Conservation (phyloP, 352 stramenopile genomes). For the Globisporangium camurandrum region DNA sequence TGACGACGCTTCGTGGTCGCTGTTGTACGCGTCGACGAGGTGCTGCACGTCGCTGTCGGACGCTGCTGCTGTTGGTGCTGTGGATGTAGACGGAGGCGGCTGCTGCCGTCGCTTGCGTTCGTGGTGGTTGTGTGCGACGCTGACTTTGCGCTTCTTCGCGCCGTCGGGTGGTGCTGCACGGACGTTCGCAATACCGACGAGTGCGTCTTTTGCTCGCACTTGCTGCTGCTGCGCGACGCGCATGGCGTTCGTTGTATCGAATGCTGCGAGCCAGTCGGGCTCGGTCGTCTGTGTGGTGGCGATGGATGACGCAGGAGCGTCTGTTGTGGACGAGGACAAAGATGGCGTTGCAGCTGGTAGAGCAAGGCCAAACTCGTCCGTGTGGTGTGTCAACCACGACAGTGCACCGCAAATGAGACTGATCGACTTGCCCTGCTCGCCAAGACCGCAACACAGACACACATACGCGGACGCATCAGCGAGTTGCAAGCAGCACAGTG, state of each 20-base stretch:
- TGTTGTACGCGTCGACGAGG: constrained; percentile 76
- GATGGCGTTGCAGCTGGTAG: background rate
- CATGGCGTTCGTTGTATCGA: constrained; percentile 39
- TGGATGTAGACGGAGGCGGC: background rate
- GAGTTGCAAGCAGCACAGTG: background rate
- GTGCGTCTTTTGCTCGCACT: constrained; percentile 27
- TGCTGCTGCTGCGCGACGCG: constrained; percentile 40
- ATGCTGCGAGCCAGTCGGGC: constrained; percentile 52
- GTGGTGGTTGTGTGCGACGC: constrained; percentile 52
- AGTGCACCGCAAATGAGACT: constrained; percentile 87
- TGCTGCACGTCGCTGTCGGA: constrained; percentile 36
- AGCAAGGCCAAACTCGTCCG: constrained; percentile 61
- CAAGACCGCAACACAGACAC: background rate
- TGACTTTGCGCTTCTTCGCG: constrained; percentile 65
- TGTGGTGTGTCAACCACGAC: constrained; percentile 74
- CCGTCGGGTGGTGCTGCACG: constrained; percentile 29
- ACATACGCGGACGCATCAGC: background rate
- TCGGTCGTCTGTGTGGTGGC: constrained; percentile 17
- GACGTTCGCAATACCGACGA: constrained; percentile 52
- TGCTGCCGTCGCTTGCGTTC: constrained; percentile 35
- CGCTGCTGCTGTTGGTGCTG: background rate
- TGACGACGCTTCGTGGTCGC: constrained; percentile 24
- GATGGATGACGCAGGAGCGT: no score
- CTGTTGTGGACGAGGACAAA: constrained; percentile 3
- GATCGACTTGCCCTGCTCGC: constrained; percentile 83